Percentiles rank a stretch among this genome's conserved stretches.
phyloP scores from a whole-genome alignment of 257 asterid genomes.

The Capsicum pubescens region DNA sequence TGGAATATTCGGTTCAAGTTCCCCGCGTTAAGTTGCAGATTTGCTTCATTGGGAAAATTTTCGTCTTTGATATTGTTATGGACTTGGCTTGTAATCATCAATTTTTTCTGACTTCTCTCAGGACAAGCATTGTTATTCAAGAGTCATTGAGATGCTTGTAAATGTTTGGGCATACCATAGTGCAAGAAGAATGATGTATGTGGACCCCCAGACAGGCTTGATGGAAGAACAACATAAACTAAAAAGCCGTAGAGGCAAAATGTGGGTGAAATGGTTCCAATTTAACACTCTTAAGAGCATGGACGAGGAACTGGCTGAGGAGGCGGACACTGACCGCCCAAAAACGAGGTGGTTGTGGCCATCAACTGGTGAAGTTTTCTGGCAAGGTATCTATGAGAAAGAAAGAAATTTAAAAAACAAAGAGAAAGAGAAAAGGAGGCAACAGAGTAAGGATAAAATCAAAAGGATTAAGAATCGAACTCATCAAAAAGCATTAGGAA shows the following conservation, averaged over 20 bases:
- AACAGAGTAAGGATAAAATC: slow-evolving; percentile 75
- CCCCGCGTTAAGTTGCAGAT: neutral
- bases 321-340: slow-evolving; percentile 64
- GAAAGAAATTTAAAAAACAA: slow-evolving; percentile 60
- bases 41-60: neutral
- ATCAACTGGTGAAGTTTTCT: slow-evolving; percentile 80
- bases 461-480: slow-evolving; percentile 68
- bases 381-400: slow-evolving; percentile 79
- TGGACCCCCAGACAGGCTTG: slow-evolving; percentile 70
- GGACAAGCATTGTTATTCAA: slow-evolving; percentile 94
- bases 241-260: slow-evolving; percentile 68
- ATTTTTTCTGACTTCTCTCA: slow-evolving; percentile 38
- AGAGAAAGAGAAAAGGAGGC: slow-evolving; percentile 74
- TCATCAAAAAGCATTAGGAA: slow-evolving; percentile 80
- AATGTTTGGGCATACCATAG: slow-evolving; percentile 98
- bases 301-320: slow-evolving; percentile 95
- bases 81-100: slow-evolving; percentile 15
- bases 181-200: slow-evolving; percentile 78
- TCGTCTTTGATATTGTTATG: neutral
- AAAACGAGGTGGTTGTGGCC: slow-evolving; percentile 88
- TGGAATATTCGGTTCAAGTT: neutral
- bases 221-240: slow-evolving; percentile 83
- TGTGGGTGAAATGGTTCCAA: slow-evolving; percentile 95
- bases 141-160: slow-evolving; percentile 79
- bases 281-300: slow-evolving; percentile 72